Conservation (phyloP, 148 eudicot species). For the Drosera capensis region DNA sequence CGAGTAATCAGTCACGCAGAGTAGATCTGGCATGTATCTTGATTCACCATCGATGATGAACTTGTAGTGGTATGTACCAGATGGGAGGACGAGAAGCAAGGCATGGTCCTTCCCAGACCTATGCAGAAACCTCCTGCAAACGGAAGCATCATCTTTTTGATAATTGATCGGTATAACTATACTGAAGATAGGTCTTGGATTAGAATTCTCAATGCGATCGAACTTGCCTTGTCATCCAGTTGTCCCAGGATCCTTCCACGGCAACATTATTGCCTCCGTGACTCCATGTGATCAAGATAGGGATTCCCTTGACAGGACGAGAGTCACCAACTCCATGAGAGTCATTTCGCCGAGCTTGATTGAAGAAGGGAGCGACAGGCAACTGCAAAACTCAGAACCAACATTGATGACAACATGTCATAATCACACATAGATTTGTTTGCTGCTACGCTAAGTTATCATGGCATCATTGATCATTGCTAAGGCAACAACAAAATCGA, state of each 20-base stretch:
- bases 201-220: no score
- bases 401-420: background rate
- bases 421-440: no score
- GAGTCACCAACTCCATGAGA: conserved; percentile 20
- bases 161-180: background rate
- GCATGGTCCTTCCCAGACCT: conserved; percentile 68
- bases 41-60: conserved; percentile 71
- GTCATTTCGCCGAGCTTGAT: conserved; percentile 29
- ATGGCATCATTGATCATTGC: no score
- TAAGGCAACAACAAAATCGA: no score
- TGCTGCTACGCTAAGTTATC: no score
- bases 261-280: conserved; percentile 67
- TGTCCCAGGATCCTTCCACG: conserved; percentile 92
- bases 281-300: conserved; percentile 70
- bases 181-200: no score
- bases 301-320: conserved; percentile 51
- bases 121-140: conserved; percentile 52
- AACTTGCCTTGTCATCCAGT: conserved; percentile 61
- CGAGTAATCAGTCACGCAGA: conserved; percentile 45
- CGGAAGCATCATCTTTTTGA: conserved; percentile 1
- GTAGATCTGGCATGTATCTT: conserved; percentile 60
- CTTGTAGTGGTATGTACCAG: conserved; percentile 68
- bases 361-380: conserved; percentile 34
- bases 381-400: conserved; percentile 23
- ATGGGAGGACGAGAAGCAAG: conserved; percentile 60